Evolutionary conservation across 176 grass and related monocot genomes (phyloP).

Genomic region (Cenchrus purpureus): DNA sequence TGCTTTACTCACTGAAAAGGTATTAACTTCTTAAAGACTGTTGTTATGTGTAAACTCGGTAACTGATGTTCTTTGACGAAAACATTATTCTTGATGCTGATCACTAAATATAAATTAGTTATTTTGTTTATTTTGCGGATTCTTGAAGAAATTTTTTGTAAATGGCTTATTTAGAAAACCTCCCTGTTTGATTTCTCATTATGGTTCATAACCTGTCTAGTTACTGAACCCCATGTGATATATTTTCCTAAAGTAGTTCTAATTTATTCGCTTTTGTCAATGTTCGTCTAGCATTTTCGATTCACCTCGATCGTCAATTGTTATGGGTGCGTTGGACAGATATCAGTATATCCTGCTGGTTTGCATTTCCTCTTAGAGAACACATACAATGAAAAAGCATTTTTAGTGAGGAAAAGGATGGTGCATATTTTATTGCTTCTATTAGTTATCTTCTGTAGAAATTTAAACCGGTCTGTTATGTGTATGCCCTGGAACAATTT

Average conservation of each 20-base stretch:
- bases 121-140: neutral
- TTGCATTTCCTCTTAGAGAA: conserved; percentile 16
- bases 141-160: conserved; percentile 9
- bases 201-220: conserved; percentile 11
- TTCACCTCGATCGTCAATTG: neutral
- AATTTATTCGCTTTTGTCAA: conserved; percentile 22
- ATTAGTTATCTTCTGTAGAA: conserved; percentile 1
- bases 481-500: conserved; percentile 40
- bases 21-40: conserved; percentile 31
- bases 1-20: conserved; percentile 90
- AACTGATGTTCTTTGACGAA: conserved; percentile 19
- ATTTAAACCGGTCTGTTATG: neutral
- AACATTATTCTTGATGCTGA: conserved; percentile 26
- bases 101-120: neutral
- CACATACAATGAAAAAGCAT: neutral
- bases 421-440: conserved; percentile 6
- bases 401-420: conserved; percentile 26
- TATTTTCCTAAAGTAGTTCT: conserved; percentile 9
- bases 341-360: conserved; percentile 14
- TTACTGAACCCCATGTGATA: neutral
- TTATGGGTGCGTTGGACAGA: conserved; percentile 30
- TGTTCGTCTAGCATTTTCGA: neutral
- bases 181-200: neutral
- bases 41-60: conserved; percentile 15
- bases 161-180: conserved; percentile 3